These are phyloP conservation scores for Aspergillus floridensis DNA, from an alignment of 2,329 filamentous ascomycete genomes.

Conservation along the genomic window DNA sequence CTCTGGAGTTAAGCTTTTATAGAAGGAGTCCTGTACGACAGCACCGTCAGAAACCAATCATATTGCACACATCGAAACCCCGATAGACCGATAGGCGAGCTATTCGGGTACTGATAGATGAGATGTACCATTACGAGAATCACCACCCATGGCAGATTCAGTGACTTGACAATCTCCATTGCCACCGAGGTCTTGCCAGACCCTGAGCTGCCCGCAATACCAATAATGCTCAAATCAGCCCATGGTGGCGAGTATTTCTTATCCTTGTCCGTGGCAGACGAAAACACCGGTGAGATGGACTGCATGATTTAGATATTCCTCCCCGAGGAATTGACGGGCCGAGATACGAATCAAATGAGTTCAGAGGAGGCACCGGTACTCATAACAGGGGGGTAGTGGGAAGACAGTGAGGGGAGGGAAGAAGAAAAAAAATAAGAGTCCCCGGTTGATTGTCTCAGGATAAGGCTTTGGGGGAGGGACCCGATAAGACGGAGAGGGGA, in stretches of 20 bases:
- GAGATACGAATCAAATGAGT: neutral
- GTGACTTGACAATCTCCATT: conserved; percentile 80
- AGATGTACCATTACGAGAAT: conserved; percentile 86
- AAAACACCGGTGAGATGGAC: conserved; percentile 38
- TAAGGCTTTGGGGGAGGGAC: neutral
- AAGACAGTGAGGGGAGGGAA: neutral
- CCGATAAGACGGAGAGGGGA: neutral
- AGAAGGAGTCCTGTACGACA: conserved; percentile 79
- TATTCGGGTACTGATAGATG: neutral
- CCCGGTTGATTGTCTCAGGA: neutral
- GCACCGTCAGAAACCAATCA: conserved; percentile 19
- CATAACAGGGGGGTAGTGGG: neutral
- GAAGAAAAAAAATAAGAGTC: conserved; percentile 4
- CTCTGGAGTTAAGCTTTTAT: conserved; percentile 80
- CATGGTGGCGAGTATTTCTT: conserved; percentile 90
- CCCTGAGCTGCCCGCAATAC: conserved; percentile 90
- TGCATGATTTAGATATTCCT: conserved; percentile 29
- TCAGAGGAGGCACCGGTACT: neutral
- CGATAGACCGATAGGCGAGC: neutral
- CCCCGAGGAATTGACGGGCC: neutral
- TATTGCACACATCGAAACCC: neutral
- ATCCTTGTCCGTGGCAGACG: conserved; percentile 44
- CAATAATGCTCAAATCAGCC: conserved; percentile 95
- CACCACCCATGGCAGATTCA: conserved; percentile 96
- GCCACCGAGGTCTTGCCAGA: conserved; percentile 94